These are phyloP conservation scores for Pisolithus microcarpus DNA, from an alignment of 768 basidiomycete genomes.

Conservation along the genomic window DNA sequence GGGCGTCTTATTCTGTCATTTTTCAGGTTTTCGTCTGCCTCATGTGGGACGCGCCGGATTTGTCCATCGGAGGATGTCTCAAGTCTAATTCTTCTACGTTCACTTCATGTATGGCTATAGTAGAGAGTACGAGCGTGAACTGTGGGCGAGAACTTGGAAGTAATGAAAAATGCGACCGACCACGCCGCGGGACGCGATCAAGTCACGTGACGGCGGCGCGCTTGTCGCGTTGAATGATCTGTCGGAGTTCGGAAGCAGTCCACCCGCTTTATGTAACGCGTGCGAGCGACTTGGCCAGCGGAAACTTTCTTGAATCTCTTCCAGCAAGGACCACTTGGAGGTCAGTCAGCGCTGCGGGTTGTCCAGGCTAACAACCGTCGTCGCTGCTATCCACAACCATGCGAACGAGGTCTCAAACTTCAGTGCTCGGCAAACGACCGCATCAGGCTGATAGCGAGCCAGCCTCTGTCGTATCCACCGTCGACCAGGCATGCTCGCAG, in stretches of 20 bases:
- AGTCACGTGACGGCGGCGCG: slow-evolving; percentile 11
- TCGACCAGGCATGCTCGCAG: slow-evolving; percentile 2
- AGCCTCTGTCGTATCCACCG: slow-evolving; percentile 4
- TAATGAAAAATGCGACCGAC: too few species aligned
- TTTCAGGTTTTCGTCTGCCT: too few species aligned
- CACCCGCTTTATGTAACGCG: slow-evolving; percentile 6
- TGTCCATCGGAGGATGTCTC: too few species aligned
- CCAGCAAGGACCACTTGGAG: not conserved
- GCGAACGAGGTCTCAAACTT: slow-evolving; percentile 37
- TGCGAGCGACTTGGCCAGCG: slow-evolving; percentile 4
- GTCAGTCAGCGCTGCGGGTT: not conserved
- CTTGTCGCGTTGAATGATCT: slow-evolving; percentile 18
- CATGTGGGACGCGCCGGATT: too few species aligned
- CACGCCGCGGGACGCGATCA: slow-evolving; percentile 1
- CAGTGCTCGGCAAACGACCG: slow-evolving; percentile 46
- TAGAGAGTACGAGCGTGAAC: not conserved
- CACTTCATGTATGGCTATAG: too few species aligned
- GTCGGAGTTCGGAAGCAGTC: slow-evolving; percentile 20
- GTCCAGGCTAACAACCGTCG: not conserved
- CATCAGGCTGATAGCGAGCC: slow-evolving; percentile 29
- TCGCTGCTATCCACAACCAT: slow-evolving; percentile 18
- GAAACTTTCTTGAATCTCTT: slow-evolving; percentile 2
- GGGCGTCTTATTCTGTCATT: too few species aligned
- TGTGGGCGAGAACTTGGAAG: not conserved
- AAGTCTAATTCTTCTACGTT: too few species aligned